Percentiles rank a stretch among this genome's conserved stretches.
phyloP scores from a whole-genome alignment of 2,329 filamentous ascomycete species.

The Fusarium fujikuroi region DNA sequence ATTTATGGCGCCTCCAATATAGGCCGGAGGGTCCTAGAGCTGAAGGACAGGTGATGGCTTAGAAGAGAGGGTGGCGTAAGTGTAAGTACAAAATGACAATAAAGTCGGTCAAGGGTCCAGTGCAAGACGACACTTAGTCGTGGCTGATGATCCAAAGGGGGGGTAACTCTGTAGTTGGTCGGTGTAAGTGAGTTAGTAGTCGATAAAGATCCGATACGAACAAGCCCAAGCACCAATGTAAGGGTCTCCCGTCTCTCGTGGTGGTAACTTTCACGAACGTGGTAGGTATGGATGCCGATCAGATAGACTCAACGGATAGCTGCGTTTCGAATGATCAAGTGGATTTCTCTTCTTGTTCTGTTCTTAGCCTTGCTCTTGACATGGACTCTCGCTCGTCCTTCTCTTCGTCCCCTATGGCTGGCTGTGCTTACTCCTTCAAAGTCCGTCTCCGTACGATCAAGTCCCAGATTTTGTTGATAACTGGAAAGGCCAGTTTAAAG shows the following conservation, averaged over 20 bases:
- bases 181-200: not conserved
- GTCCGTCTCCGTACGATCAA: constrained; percentile 5
- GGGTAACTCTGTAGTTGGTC: not conserved
- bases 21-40: constrained; percentile 33
- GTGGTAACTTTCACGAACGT: constrained; percentile 26
- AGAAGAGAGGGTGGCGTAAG: constrained; percentile 28
- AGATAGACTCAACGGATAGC: constrained; percentile 12
- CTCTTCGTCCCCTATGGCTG: constrained; percentile 33
- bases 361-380: constrained; percentile 36
- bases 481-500: constrained; percentile 22
- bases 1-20: constrained; percentile 32
- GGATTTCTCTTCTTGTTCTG: constrained; percentile 31
- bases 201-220: constrained; percentile 29
- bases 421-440: constrained; percentile 39
- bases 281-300: constrained; percentile 32
- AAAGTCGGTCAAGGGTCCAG: constrained; percentile 32
- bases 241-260: constrained; percentile 27
- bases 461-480: not conserved
- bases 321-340: constrained; percentile 30
- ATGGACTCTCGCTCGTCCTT: constrained; percentile 10
- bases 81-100: constrained; percentile 34
- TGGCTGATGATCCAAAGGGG: constrained; percentile 3
- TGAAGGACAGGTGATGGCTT: constrained; percentile 30
- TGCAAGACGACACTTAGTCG: constrained; percentile 9
- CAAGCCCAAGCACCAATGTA: constrained; percentile 30